Conservation (phyloP, 345 rosid species). For the Cardamine occulta region DNA sequence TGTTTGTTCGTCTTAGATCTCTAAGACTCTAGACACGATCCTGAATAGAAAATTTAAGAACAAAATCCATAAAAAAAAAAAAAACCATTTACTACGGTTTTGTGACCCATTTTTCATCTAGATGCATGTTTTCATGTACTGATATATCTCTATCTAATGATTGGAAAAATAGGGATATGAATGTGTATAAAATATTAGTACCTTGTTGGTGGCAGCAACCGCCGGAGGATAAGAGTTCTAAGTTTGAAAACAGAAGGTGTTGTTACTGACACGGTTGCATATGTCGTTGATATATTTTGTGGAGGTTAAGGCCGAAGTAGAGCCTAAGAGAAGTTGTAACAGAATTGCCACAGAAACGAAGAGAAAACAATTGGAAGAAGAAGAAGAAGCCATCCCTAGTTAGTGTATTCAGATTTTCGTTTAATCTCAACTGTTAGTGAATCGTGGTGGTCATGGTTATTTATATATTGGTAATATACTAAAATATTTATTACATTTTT, state of each 20-base stretch:
- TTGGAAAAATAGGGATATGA: not conserved
- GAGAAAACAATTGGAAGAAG: not conserved
- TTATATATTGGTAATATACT: not conserved
- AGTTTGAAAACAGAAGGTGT: slow-evolving; percentile 1
- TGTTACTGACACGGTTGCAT: not conserved
- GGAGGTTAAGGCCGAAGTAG: not conserved
- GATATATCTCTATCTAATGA: no score
- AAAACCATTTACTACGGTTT: no score
- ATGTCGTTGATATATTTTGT: slow-evolving; percentile 7
- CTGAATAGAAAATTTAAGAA: no score
- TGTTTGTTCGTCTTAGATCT: no score
- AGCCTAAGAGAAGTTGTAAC: slow-evolving; percentile 9
- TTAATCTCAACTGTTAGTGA: not conserved
- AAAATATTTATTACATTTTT: no score
- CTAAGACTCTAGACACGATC: no score
- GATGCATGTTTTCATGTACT: no score
- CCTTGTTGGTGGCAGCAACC: not conserved
- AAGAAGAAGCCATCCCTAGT: slow-evolving; percentile 2
- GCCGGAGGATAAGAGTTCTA: slow-evolving; percentile 13
- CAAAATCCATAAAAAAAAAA: no score
- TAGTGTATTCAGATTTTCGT: not conserved
- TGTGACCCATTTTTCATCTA: no score
- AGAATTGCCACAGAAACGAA: not conserved
- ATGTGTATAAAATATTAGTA: not conserved
- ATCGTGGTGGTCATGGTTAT: not conserved